Evolutionary conservation across 768 basidiomycete species (phyloP).

Genomic region (Kwoniella mangroviensis): DNA sequence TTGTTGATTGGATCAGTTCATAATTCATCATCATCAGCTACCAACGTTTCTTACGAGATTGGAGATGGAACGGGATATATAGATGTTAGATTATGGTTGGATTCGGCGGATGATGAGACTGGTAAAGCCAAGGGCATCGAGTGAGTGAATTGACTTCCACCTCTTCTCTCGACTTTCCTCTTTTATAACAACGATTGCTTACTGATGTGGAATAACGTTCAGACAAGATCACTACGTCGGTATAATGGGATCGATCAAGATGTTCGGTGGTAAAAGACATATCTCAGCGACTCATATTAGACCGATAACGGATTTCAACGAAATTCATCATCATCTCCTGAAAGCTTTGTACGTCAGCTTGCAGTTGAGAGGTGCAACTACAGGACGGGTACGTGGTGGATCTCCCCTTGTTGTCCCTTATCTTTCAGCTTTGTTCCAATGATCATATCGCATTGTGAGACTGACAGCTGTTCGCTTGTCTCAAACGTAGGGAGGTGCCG

Average conservation of each 20-base stretch:
- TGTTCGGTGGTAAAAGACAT: constrained; percentile 78
- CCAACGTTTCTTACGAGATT: constrained; percentile 77
- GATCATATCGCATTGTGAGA: background rate
- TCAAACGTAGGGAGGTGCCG: constrained; percentile 13
- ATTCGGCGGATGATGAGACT: constrained; percentile 67
- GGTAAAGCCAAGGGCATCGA: constrained; percentile 55
- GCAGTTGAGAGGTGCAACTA: constrained; percentile 67
- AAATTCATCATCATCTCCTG: constrained; percentile 78
- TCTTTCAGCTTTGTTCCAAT: background rate
- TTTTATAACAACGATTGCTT: constrained; percentile 1
- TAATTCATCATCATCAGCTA: constrained; percentile 71
- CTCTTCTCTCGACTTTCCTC: background rate
- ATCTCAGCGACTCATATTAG: constrained; percentile 79
- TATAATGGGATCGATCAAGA: constrained; percentile 79
- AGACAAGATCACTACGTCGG: constrained; percentile 81
- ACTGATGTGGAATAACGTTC: constrained; percentile 11
- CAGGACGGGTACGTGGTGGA: constrained; percentile 48
- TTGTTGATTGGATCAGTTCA: constrained; percentile 76
- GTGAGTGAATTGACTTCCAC: constrained; percentile 38
- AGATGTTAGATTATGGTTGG: constrained; percentile 68
- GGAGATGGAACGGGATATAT: constrained; percentile 76
- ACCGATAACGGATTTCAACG: constrained; percentile 70
- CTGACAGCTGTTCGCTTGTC: background rate
- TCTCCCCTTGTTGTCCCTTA: background rate
- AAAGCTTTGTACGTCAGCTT: constrained; percentile 75